These are phyloP conservation scores for Thalassiosira pacifica DNA, from an alignment of 352 stramenopile species.

Conservation along the genomic window DNA sequence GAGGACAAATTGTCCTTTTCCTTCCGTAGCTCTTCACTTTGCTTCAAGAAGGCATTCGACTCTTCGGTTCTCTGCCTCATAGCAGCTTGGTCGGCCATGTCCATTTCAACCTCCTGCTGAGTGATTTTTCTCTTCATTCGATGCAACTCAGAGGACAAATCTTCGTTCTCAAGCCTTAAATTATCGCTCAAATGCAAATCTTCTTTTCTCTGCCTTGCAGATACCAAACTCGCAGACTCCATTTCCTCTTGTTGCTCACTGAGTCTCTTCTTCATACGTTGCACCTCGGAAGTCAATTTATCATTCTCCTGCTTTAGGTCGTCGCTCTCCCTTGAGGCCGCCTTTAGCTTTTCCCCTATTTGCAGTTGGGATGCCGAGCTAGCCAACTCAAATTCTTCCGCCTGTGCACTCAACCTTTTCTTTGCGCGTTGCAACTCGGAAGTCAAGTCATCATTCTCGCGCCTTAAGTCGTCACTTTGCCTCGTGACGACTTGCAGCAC, in stretches of 20 bases:
- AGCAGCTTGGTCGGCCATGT: background rate
- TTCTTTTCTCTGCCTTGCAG: background rate
- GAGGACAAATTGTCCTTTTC: constrained; percentile 7
- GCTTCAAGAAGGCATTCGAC: background rate
- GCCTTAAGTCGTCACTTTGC: no score
- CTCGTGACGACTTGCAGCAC: no score
- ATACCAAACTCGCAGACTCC: constrained; percentile 2
- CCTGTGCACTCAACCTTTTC: no score
- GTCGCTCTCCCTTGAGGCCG: background rate
- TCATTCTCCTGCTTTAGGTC: background rate
- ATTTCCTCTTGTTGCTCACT: constrained; percentile 17
- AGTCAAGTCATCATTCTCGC: no score
- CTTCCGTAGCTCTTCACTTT: background rate
- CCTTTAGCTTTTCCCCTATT: background rate
- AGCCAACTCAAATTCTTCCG: no score
- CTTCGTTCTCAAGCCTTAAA: no score
- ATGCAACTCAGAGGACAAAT: no score
- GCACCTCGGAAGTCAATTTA: constrained; percentile 1
- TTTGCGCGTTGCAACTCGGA: no score
- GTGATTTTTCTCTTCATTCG: no score
- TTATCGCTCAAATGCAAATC: no score
- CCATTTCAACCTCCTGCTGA: background rate
- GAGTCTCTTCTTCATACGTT: constrained; percentile 30
- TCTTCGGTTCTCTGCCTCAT: background rate
- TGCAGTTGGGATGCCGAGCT: no score